Conservation (phyloP, 371 early-diverging fungal species). For the Rhizopus delemar region DNA sequence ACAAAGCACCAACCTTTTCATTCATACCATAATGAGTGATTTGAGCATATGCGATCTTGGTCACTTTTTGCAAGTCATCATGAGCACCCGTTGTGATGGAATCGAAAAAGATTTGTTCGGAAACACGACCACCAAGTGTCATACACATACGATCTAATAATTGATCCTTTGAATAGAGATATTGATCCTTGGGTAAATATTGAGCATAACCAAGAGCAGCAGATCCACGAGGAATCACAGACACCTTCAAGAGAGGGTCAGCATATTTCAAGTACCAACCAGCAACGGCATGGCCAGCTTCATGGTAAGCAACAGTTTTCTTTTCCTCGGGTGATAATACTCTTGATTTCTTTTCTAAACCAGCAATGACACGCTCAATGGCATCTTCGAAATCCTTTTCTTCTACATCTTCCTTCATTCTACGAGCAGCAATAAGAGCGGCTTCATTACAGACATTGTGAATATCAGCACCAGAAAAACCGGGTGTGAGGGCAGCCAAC, state of each 20-base stretch:
- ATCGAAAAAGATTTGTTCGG: constrained; percentile 94
- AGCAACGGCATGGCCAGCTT: constrained; percentile 98
- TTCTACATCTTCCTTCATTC: constrained; percentile 72
- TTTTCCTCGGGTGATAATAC: constrained; percentile 97
- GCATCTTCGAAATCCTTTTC: constrained; percentile 95
- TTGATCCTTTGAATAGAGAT: constrained; percentile 90
- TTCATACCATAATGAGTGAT: constrained; percentile 96
- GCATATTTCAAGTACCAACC: constrained; percentile 98
- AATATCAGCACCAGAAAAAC: constrained; percentile 97
- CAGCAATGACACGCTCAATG: constrained; percentile 98
- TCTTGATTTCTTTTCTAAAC: constrained; percentile 95
- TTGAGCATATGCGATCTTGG: constrained; percentile 95
- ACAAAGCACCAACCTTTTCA: constrained; percentile 81
- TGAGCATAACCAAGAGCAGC: constrained; percentile 98
- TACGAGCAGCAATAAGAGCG: constrained; percentile 96
- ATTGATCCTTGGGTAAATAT: constrained; percentile 97
- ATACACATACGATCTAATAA: constrained; percentile 97
- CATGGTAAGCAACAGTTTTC: constrained; percentile 98
- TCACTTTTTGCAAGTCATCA: constrained; percentile 96
- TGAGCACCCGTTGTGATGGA: constrained; percentile 89
- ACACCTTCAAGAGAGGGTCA: constrained; percentile 95
- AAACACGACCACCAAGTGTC: constrained; percentile 95
- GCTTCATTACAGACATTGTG: constrained; percentile 99
- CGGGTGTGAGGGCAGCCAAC: constrained; percentile 87
- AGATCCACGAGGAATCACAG: constrained; percentile 96